A percentile compares a stretch with the other conserved stretches of the same genome.
Conservation (phyloP, 116 monocot genomes). For the Trichopus zeylanicus region DNA sequence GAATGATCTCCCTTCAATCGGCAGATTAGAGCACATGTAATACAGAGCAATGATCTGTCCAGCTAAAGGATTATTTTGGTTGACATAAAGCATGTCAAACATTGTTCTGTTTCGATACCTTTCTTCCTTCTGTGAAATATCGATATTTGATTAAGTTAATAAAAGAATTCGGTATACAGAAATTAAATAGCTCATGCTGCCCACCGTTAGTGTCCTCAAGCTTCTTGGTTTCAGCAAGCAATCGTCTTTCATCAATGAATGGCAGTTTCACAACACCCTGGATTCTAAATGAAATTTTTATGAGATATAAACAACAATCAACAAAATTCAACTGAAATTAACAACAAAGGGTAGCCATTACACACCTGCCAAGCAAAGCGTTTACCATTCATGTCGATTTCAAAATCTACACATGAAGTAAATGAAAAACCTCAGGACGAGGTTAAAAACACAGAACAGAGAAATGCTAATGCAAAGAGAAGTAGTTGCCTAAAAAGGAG, state of each 20-base stretch:
- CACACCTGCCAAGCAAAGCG: conserved; percentile 95
- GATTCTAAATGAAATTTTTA: conserved; percentile 8
- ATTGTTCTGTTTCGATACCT: conserved; percentile 61
- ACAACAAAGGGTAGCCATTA: conserved; percentile 5
- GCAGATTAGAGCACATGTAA: conserved; percentile 22
- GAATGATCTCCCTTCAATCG: conserved; percentile 10
- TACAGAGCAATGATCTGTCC: conserved; percentile 40
- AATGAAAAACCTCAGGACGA: conserved; percentile 4
- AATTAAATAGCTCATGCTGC: conserved; percentile 1
- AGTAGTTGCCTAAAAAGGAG: too few species aligned
- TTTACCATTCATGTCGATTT: conserved; percentile 97
- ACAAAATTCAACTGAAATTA: not conserved
- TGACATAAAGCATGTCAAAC: conserved; percentile 81
- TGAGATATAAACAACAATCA: not conserved
- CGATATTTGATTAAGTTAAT: not conserved
- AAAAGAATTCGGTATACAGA: too few species aligned
- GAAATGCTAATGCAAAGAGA: too few species aligned
- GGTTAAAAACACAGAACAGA: too few species aligned
- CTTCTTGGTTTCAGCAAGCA: conserved; percentile 73
- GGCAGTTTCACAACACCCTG: conserved; percentile 96
- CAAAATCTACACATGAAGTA: conserved; percentile 61
- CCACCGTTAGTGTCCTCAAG: conserved; percentile 87
- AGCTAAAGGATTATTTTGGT: conserved; percentile 56
- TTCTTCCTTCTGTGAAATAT: conserved; percentile 84
- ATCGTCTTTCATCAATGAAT: conserved; percentile 77